Evolutionary conservation across 148 eudicot genomes (phyloP).

Genomic region (Silene latifolia): DNA sequence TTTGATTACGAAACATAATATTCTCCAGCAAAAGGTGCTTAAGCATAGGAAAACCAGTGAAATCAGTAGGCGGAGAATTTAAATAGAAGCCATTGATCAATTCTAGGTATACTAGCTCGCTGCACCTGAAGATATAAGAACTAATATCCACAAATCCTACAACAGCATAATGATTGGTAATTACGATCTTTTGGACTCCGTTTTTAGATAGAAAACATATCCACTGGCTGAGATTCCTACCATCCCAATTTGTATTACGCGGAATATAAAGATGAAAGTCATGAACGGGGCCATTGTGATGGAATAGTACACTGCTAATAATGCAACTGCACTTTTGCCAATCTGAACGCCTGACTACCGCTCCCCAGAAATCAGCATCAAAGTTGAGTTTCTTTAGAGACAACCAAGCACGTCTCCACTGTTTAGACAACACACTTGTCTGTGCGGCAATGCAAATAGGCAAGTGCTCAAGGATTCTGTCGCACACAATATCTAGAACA

Average conservation of each 20-base stretch:
- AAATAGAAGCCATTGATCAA: neutral
- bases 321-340: neutral
- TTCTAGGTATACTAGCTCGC: neutral
- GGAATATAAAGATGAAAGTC: slow-evolving; percentile 4
- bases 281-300: neutral
- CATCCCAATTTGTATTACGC: neutral
- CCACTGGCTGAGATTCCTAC: slow-evolving; percentile 4
- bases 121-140: neutral
- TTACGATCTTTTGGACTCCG: neutral
- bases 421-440: slow-evolving; percentile 12
- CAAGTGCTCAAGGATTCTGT: neutral
- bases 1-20: neutral
- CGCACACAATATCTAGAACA: neutral
- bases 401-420: slow-evolving; percentile 7
- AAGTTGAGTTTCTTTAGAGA: neutral
- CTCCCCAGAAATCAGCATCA: neutral
- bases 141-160: neutral
- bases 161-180: neutral
- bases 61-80: neutral
- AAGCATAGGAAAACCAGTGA: slow-evolving; percentile 3
- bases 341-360: neutral
- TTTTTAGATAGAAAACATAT: slow-evolving; percentile 13
- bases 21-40: neutral
- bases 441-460: neutral
- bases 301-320: neutral